Conservation (phyloP, 805 yeast genomes). For the Kluyveromyces dobzhanskii region DNA sequence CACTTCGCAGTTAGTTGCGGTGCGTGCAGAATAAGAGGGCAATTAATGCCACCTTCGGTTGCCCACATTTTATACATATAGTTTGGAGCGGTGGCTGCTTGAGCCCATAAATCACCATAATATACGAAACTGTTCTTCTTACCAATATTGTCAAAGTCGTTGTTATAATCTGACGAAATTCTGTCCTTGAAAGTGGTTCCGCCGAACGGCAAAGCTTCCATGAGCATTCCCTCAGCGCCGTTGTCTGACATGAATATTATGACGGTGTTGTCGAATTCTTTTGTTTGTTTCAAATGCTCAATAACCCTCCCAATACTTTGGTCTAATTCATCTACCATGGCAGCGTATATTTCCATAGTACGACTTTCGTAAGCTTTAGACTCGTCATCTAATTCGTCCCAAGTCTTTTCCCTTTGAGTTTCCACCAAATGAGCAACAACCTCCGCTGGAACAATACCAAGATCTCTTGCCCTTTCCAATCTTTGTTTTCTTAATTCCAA, state of each 20-base stretch:
- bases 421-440: constrained; percentile 37
- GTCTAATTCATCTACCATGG: constrained; percentile 53
- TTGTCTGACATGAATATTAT: constrained; percentile 56
- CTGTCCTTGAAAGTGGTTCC: constrained; percentile 13
- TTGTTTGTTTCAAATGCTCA: constrained; percentile 32
- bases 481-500: constrained; percentile 34
- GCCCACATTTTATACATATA: constrained; percentile 50
- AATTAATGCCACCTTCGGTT: constrained; percentile 52
- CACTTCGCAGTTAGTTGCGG: constrained; percentile 28
- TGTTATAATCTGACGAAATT: constrained; percentile 34
- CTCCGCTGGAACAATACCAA: constrained; percentile 40
- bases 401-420: constrained; percentile 35
- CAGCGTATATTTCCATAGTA: constrained; percentile 53
- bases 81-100: constrained; percentile 52
- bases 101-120: constrained; percentile 54
- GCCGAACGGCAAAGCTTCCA: constrained; percentile 44
- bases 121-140: constrained; percentile 39
- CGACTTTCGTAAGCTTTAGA: constrained; percentile 33
- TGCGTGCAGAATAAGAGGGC: constrained; percentile 43
- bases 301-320: constrained; percentile 42
- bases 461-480: constrained; percentile 32
- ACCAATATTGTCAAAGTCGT: constrained; percentile 41
- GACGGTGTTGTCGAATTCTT: constrained; percentile 46
- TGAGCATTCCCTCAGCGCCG: constrained; percentile 55
- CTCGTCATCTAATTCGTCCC: constrained; percentile 35